Conservation (phyloP, 1,284 basidiomycete species). For the Apiotrichum montevideense region DNA sequence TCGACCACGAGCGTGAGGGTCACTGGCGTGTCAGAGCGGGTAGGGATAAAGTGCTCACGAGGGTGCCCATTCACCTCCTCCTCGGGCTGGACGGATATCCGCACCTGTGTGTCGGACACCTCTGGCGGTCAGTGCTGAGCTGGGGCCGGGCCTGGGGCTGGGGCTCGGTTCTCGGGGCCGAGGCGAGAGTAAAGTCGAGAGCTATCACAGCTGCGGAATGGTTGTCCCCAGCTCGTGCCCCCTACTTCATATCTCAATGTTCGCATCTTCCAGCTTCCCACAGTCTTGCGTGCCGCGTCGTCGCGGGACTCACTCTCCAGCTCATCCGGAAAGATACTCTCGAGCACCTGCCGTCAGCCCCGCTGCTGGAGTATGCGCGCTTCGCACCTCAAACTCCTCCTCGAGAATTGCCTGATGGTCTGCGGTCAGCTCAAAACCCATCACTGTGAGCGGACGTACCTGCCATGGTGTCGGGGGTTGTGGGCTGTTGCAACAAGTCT, state of each 20-base stretch:
- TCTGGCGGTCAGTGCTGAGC: slow-evolving; percentile 52
- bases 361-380: not conserved
- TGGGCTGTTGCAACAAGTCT: too few relatives aligned
- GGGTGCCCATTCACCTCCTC: slow-evolving; percentile 48
- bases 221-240: too few relatives aligned
- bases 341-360: slow-evolving; percentile 62
- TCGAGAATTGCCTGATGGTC: slow-evolving; percentile 50
- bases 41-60: too few relatives aligned
- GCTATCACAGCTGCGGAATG: too few relatives aligned
- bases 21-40: slow-evolving; percentile 52
- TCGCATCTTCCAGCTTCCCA: not conserved
- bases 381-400: slow-evolving; percentile 80
- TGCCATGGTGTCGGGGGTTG: not conserved
- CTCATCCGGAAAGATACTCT: slow-evolving; percentile 92
- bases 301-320: slow-evolving; percentile 66
- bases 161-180: too few relatives aligned
- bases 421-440: slow-evolving; percentile 3
- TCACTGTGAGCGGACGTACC: not conserved
- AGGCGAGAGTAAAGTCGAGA: too few relatives aligned
- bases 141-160: too few relatives aligned
- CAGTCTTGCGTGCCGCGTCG: too few relatives aligned
- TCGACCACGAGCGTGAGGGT: slow-evolving; percentile 64
- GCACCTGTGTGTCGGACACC: slow-evolving; percentile 70
- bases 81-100: slow-evolving; percentile 85
- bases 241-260: not conserved